Base-by-base conservation (phyloP, 345 rosid genomes). In the Euclidium syriacum region DNA sequence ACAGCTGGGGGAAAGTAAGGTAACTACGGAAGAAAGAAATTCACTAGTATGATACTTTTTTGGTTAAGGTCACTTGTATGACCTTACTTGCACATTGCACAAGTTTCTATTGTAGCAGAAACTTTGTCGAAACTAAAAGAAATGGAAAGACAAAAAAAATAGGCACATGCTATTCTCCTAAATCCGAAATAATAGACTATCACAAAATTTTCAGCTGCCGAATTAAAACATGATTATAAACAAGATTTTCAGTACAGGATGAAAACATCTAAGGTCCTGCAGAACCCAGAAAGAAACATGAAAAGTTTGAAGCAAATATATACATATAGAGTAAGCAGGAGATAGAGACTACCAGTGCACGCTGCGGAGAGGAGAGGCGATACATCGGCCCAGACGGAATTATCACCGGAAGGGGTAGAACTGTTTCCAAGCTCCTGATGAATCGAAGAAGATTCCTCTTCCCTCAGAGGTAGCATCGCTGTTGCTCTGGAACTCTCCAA, bases 361-460 rank as follows among this genome's bases (percentile, higher is more conserved):
- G 95, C 86, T 62, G 81, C 79, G 44, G 75, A 75, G 23, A 90
- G 83, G 69, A 86, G 91, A 40, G 85, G 77, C 3, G 91, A 84
- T 5, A 82, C 84, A 78, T 90, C 85, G 9, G 95, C 85, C 97
- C 97, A 90, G 22, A 81, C 80, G 26, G 87, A 74, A 67, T 74
- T 71, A 14, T 80, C 91, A 50, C 79, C 80, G 59, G 87, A 80
- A 34, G 88, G 84, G 51, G 86, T 78, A 48, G 85, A 61, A 58
- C 64, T 48, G 70, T 52, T 67, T 24, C 23, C 62, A 26, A 77
- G 61, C 20, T 65, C 51, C 47, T 69, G 72, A 59, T 67, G 58
- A 65, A 46, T 70, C 78, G 64, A 55, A 26, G 75, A 71, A 0
- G 71, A 42, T 11, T 50, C 61, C 5, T 55, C 74, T 30, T 63